Conservation (phyloP, 2,329 filamentous ascomycete species). For the Cercospora janseana region DNA sequence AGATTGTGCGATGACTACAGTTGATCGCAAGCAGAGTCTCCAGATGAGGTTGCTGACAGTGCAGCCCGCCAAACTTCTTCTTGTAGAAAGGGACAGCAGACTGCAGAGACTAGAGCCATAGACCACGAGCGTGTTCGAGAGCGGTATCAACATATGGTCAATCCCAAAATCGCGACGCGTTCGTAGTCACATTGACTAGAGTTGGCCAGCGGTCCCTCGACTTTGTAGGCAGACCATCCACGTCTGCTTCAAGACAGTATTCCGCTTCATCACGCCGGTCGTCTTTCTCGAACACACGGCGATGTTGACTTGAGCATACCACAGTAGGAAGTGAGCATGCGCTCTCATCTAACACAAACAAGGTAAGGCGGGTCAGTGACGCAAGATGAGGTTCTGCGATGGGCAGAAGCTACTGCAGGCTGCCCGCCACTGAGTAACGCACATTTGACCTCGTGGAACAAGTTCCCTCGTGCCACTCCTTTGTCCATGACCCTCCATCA, state of each 20-base stretch:
- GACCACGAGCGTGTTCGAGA: too few relatives aligned
- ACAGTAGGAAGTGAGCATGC: too few relatives aligned
- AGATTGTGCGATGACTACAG: too few relatives aligned
- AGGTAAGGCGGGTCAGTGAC: not conserved
- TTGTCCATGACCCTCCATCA: constrained; percentile 11
- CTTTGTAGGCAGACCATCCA: constrained; percentile 12
- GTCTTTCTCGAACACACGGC: not conserved
- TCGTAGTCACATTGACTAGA: too few relatives aligned
- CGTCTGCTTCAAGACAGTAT: constrained; percentile 5
- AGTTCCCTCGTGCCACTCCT: constrained; percentile 15
- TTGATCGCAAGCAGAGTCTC: too few relatives aligned
- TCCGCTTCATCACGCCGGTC: too few relatives aligned
- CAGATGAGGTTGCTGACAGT: too few relatives aligned
- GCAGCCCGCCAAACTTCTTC: too few relatives aligned
- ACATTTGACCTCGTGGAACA: constrained; percentile 9
- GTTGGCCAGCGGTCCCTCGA: constrained; percentile 10
- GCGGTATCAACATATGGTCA: too few relatives aligned
- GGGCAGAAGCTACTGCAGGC: constrained; percentile 13
- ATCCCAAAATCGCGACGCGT: too few relatives aligned
- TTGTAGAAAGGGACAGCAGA: too few relatives aligned
- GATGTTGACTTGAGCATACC: not conserved
- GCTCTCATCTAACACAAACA: too few relatives aligned
- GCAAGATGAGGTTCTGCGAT: constrained; percentile 5
- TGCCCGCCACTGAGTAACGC: constrained; percentile 13
- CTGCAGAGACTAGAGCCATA: not conserved